Conservation (phyloP, 2,329 filamentous ascomycete genomes). For the Ophiostoma angusticollis region DNA sequence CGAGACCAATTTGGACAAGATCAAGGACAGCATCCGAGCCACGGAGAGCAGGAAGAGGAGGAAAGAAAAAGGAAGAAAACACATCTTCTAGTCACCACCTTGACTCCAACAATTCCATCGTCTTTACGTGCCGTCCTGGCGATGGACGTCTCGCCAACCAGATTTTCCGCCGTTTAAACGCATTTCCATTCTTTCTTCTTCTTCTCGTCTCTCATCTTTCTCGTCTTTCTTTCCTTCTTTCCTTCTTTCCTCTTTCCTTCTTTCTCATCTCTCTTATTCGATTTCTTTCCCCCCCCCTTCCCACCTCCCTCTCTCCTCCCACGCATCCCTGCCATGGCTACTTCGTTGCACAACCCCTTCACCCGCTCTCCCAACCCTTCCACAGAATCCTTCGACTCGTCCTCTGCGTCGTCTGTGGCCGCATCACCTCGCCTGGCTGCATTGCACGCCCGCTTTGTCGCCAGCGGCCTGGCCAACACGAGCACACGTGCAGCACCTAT, state of each 20-base stretch:
- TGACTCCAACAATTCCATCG: not conserved
- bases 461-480: constrained; percentile 21
- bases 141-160: too few relatives aligned
- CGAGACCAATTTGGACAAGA: not conserved
- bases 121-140: too few relatives aligned
- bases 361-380: constrained; percentile 49
- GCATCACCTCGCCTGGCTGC: constrained; percentile 42
- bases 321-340: constrained; percentile 33
- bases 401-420: constrained; percentile 48
- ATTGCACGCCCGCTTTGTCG: constrained; percentile 21
- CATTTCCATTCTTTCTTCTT: not conserved
- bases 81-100: not conserved
- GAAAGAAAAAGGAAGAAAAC: not conserved
- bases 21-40: not conserved
- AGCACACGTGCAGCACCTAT: constrained; percentile 28
- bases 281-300: not conserved
- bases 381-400: constrained; percentile 50
- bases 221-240: not conserved
- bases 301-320: not conserved
- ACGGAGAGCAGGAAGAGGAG: not conserved
- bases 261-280: not conserved
- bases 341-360: constrained; percentile 43
- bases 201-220: not conserved
- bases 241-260: not conserved
- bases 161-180: not conserved